Conservation (phyloP, 345 rosid genomes). For the Camelina neglecta region DNA sequence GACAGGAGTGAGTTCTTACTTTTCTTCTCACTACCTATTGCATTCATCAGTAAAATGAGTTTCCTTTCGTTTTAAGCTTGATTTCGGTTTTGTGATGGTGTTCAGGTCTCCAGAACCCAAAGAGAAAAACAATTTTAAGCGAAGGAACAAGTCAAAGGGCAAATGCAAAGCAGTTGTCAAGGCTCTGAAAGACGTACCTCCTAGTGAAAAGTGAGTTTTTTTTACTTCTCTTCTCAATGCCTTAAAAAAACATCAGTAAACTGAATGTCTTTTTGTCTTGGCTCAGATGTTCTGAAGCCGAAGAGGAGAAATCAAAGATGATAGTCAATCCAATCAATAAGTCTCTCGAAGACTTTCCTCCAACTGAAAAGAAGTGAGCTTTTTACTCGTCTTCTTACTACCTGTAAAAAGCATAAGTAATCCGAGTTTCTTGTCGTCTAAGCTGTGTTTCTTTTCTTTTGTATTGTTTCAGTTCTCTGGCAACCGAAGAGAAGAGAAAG, state of each 20-base stretch:
- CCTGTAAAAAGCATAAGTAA: neutral
- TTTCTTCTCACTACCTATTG: neutral
- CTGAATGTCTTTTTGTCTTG: neutral
- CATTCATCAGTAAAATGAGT: neutral
- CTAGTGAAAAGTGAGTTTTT: neutral
- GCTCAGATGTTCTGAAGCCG: neutral
- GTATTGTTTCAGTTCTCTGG: constrained; percentile 16
- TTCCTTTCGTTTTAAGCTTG: neutral
- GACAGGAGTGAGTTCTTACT: neutral
- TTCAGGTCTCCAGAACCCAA: constrained; percentile 2
- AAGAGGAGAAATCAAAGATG: neutral
- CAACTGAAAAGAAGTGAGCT: constrained; percentile 9
- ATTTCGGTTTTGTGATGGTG: neutral
- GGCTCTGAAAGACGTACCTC: neutral
- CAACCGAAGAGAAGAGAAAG: neutral
- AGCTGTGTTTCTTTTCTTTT: neutral
- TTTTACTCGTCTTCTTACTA: neutral
- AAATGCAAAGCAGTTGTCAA: neutral
- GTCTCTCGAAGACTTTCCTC: neutral
- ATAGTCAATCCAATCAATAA: neutral
- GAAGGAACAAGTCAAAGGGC: neutral
- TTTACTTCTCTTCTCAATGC: neutral
- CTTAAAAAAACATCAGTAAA: neutral
- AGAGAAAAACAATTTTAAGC: neutral
- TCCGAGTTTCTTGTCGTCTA: neutral